Conservation (phyloP, 768 basidiomycete genomes). For the Arthromyces matolae region DNA sequence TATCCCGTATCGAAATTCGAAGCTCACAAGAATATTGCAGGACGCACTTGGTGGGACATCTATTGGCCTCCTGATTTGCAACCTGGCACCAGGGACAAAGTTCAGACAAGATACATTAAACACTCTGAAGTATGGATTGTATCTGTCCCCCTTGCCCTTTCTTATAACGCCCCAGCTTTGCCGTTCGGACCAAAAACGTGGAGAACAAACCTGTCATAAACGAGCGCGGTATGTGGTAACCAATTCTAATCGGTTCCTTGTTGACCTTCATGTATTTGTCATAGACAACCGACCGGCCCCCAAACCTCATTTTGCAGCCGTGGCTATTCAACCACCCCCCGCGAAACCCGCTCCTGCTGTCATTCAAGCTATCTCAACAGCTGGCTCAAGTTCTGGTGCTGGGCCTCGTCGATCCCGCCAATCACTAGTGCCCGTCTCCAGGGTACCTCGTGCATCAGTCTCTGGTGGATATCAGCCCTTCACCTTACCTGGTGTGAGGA, state of each 20-base stretch:
- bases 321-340: constrained; percentile 42
- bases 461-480: constrained; percentile 37
- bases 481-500: constrained; percentile 25
- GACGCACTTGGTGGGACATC: constrained; percentile 84
- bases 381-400: constrained; percentile 24
- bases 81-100: constrained; percentile 77
- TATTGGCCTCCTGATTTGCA: constrained; percentile 79
- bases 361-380: constrained; percentile 39
- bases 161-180: constrained; percentile 46
- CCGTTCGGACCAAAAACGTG: constrained; percentile 78
- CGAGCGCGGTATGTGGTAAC: constrained; percentile 60
- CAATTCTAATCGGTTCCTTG: constrained; percentile 2
- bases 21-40: constrained; percentile 85
- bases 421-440: constrained; percentile 36
- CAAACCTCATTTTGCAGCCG: constrained; percentile 65
- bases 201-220: constrained; percentile 81
- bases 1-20: constrained; percentile 88
- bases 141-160: background rate
- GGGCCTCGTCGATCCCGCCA: constrained; percentile 25
- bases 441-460: constrained; percentile 32
- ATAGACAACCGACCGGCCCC: constrained; percentile 59
- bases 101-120: constrained; percentile 87
- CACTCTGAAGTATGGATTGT: constrained; percentile 70
- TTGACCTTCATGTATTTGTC: background rate
- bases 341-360: constrained; percentile 42